These are phyloP conservation scores for Aurantiochytrium sp. DNA, from an alignment of 108 stramenopile genomes.

Conservation along the genomic window DNA sequence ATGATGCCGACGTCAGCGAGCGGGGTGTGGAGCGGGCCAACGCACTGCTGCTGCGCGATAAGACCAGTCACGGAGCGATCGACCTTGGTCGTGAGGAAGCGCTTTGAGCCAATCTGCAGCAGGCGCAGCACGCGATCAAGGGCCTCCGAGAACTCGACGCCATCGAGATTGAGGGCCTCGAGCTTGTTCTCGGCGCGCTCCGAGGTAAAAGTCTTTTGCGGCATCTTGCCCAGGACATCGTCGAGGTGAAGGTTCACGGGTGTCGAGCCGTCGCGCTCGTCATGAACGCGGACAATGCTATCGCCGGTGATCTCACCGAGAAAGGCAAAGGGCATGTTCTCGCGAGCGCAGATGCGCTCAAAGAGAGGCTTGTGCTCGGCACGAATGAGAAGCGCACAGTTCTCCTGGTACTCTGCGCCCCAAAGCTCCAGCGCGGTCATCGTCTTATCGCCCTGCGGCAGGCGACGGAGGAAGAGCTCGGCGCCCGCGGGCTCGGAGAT, in stretches of 20 bases:
- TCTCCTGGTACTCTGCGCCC: conserved; percentile 99
- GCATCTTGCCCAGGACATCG: conserved; percentile 93
- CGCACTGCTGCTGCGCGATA: conserved; percentile 97
- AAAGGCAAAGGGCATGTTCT: conserved; percentile 81
- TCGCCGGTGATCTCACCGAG: conserved; percentile 84
- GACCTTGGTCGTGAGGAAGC: conserved; percentile 97
- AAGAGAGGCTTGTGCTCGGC: conserved; percentile 65
- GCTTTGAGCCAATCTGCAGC: conserved; percentile 90
- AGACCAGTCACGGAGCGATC: conserved; percentile 97
- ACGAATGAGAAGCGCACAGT: conserved; percentile 84
- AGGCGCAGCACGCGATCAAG: conserved; percentile 84
- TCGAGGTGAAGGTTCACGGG: conserved; percentile 92
- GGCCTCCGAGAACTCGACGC: conserved; percentile 46
- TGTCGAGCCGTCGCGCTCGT: conserved; percentile 73
- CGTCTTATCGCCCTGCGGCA: conserved; percentile 83
- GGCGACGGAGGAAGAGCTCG: conserved; percentile 81
- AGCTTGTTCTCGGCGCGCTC: conserved; percentile 27
- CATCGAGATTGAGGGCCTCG: conserved; percentile 59
- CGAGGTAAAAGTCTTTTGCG: conserved; percentile 84
- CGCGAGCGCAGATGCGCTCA: conserved; percentile 72
- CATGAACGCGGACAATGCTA: conserved; percentile 81
- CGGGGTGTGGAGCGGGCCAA: conserved; percentile 93
- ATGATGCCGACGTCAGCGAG: conserved; percentile 87
- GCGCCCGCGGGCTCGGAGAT: conserved; percentile 98
- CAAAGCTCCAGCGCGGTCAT: conserved; percentile 92